phyloP scores from a whole-genome alignment of 768 basidiomycete species.

The Mycena maculata region DNA sequence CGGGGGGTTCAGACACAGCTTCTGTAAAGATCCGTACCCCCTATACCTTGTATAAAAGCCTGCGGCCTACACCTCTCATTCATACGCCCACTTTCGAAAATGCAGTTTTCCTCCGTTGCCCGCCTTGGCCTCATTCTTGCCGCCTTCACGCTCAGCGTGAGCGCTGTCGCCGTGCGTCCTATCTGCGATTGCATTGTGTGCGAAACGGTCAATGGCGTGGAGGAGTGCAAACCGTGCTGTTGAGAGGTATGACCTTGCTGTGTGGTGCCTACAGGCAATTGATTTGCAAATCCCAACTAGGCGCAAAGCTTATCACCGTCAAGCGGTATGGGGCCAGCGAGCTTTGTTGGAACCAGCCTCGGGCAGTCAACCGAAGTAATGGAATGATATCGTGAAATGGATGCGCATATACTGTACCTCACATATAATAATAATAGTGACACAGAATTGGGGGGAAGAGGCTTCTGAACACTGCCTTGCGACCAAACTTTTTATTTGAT shows the following conservation, averaged over 20 bases:
- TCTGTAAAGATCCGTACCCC: conserved; percentile 10
- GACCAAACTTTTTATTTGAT: conserved; percentile 7
- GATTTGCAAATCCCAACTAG: conserved; percentile 10
- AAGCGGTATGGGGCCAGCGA: conserved; percentile 10
- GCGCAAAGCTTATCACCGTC: conserved; percentile 6
- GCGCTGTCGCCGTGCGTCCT: conserved; percentile 2
- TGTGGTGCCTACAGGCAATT: neutral
- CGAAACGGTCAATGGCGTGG: conserved; percentile 13
- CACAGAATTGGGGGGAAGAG: conserved; percentile 1
- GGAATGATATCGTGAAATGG: conserved; percentile 9
- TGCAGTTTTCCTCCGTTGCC: conserved; percentile 10
- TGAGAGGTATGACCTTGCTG: conserved; percentile 9
- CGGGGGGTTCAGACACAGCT: conserved; percentile 12
- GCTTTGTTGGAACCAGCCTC: conserved; percentile 7
- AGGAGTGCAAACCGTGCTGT: conserved; percentile 8
- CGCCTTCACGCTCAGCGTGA: conserved; percentile 5
- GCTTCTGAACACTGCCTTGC: neutral
- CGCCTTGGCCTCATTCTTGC: conserved; percentile 8
- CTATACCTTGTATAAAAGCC: conserved; percentile 5
- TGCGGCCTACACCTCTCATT: conserved; percentile 5
- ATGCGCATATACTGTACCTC: conserved; percentile 11
- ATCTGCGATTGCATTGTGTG: conserved; percentile 7
- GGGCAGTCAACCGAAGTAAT: conserved; percentile 3
- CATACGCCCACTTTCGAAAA: conserved; percentile 8
- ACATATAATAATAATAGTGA: conserved; percentile 4